Evolutionary conservation across 202 grass and related monocot genomes (phyloP), one percentile per base, ranked within the genome.

Genomic region (Carex arenaria): DNA sequence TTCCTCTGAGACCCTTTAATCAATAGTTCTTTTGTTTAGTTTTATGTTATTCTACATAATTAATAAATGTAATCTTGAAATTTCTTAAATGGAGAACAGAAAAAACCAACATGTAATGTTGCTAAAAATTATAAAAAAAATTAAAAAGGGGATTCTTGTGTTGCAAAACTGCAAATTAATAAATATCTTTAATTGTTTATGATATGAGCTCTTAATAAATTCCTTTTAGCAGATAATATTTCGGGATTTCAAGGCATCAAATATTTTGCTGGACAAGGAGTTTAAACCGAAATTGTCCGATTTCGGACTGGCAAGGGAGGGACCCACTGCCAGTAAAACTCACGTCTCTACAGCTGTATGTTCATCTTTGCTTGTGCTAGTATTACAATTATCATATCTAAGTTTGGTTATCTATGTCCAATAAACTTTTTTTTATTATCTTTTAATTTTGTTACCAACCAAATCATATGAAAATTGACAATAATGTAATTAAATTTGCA

Each of bases 231-330:
- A 97, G 94, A 90, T 97, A 67, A 97, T 97, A 65, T 97, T 91
- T 87, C 83, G 92, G 55, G 90, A 97, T 76, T 97, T 97, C 5
- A 97, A 97, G 78, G 94, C 94, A 18, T 91, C 94, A 0, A 97
- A 97, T 71, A 53, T 97, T 36, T 89, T 97, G 70, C 79, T 97
- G 0, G 90, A 97, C 53, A 79, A 83, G 74, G 89, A 97, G 19
- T 97, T 97, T 84, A 84, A 83, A 73, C 92, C 94, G 0, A 97
- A 97, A 60, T 83, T 97, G n/a, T 94, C 94, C 0, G 94, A 97
- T 42, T 97, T 97, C 65, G 94, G 92, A 30, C 82, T 97, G 18
- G 94, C 92, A 53, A 79, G 92, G 45, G 92, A 94, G 61, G 94
- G 94, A 10, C 92, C 94, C 47, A 85, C 85, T 3, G 85, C 81